A percentile compares a stretch with the other conserved stretches of the same genome.
phyloP scores from a whole-genome alignment of 306 rosid genomes.

The Arachis hypogaea region DNA sequence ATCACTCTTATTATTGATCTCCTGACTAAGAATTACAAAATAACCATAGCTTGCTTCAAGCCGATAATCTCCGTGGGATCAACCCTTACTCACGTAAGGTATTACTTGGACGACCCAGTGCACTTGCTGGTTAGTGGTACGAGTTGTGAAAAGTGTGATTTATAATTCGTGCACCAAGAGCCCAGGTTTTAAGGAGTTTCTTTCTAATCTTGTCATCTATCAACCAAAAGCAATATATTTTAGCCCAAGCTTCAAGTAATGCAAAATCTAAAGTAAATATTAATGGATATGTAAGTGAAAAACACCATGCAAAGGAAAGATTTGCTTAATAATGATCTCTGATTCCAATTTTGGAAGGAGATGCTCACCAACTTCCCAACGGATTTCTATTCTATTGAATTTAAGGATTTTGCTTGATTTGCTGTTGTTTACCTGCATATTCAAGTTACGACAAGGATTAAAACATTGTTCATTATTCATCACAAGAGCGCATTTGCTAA shows the following conservation, averaged over 20 bases:
- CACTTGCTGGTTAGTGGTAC: no score
- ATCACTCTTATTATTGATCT: no score
- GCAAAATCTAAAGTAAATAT: slow-evolving; percentile 27
- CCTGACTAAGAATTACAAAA: no score
- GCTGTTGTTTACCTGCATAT: slow-evolving; percentile 68
- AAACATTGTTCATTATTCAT: slow-evolving; percentile 18
- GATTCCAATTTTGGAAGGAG: slow-evolving; percentile 74
- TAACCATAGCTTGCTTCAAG: no score
- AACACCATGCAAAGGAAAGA: slow-evolving; percentile 93
- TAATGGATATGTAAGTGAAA: slow-evolving; percentile 37
- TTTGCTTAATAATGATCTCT: slow-evolving; percentile 71
- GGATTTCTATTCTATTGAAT: slow-evolving; percentile 59
- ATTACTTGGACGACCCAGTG: no score
- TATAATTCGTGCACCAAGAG: slow-evolving; percentile 34
- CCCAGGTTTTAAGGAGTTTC: slow-evolving; percentile 84
- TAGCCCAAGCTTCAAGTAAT: slow-evolving; percentile 25
- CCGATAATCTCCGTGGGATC: no score
- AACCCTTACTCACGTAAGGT: no score
- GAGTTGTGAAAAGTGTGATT: no score
- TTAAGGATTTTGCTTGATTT: slow-evolving; percentile 51
- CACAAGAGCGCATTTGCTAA: slow-evolving; percentile 24
- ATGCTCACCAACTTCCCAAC: slow-evolving; percentile 78
- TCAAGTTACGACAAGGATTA: slow-evolving; percentile 38
- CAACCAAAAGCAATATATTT: slow-evolving; percentile 43
- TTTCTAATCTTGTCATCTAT: slow-evolving; percentile 85